Evolutionary conservation across 495 filamentous ascomycete genomes (phyloP).

Genomic region (Friedmanniomyces simplex): DNA sequence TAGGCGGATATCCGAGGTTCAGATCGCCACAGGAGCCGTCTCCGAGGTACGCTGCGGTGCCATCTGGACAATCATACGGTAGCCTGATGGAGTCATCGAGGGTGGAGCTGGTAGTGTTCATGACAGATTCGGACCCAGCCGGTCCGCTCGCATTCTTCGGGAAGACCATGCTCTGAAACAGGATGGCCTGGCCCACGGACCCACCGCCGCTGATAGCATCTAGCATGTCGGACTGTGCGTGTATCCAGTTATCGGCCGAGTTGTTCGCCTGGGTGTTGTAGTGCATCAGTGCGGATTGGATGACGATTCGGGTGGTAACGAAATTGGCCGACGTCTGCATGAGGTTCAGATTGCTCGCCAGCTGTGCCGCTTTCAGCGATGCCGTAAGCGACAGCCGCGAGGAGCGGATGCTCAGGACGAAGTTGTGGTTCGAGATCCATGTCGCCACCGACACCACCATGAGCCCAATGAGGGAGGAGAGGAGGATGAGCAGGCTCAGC

Average conservation of each 20-base stretch:
- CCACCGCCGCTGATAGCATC: constrained; percentile 21
- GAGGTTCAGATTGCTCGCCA: constrained; percentile 63
- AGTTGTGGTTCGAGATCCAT: constrained; percentile 60
- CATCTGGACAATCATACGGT: constrained; percentile 48
- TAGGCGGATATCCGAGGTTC: constrained; percentile 50
- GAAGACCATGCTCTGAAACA: constrained; percentile 57
- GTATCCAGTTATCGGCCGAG: constrained; percentile 44
- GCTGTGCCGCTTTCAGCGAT: constrained; percentile 70
- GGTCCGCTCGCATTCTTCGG: constrained; percentile 52
- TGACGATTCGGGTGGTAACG: constrained; percentile 54
- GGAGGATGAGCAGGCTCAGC: constrained; percentile 61
- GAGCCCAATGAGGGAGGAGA: constrained; percentile 57
- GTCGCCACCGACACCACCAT: constrained; percentile 55
- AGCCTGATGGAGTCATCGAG: constrained; percentile 39
- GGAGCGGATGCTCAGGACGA: constrained; percentile 55
- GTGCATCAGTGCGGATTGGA: constrained; percentile 50
- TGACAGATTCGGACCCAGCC: constrained; percentile 34
- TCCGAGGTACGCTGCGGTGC: constrained; percentile 46
- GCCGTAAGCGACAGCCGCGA: constrained; percentile 63
- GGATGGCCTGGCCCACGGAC: constrained; percentile 34
- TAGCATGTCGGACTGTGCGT: constrained; percentile 42
- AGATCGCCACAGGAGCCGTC: constrained; percentile 13
- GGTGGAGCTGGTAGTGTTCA: constrained; percentile 49
- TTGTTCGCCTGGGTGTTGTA: constrained; percentile 50
- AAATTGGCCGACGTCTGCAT: constrained; percentile 58